A percentile compares a stretch with the other conserved stretches of the same genome.
These are phyloP conservation scores for Nakazawaea populi DNA, from an alignment of 805 yeast genomes.

Conservation along the genomic window DNA sequence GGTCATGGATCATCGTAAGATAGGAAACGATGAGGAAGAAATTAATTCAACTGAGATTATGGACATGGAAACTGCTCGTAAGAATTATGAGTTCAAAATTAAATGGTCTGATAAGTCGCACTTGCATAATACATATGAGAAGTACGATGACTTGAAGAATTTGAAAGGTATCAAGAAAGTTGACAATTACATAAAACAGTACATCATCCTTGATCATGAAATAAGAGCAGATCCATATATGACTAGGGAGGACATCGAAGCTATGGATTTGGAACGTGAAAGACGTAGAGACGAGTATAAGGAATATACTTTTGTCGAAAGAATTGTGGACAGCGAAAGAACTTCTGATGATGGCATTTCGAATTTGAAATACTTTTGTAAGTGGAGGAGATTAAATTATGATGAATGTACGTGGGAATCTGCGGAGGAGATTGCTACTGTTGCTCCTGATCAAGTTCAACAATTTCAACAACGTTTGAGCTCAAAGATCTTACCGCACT, in stretches of 20 bases:
- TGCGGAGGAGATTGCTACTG: constrained; percentile 77
- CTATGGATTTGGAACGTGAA: constrained; percentile 88
- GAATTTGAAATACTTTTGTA: constrained; percentile 75
- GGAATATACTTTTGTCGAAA: constrained; percentile 81
- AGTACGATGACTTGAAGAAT: constrained; percentile 44
- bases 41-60: constrained; percentile 27
- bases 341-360: constrained; percentile 55
- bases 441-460: constrained; percentile 80
- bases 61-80: constrained; percentile 15
- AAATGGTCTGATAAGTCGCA: constrained; percentile 90
- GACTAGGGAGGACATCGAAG: constrained; percentile 87
- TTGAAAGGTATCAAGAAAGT: constrained; percentile 77
- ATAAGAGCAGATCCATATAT: constrained; percentile 75
- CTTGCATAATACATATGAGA: constrained; percentile 93
- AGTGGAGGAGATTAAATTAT: constrained; percentile 90
- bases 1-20: constrained; percentile 50
- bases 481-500: constrained; percentile 78
- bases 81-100: constrained; percentile 47
- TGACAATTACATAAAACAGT: constrained; percentile 84
- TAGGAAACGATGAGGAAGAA: constrained; percentile 26
- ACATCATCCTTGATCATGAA: constrained; percentile 65
- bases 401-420: constrained; percentile 98
- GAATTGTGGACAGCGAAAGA: constrained; percentile 85
- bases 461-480: constrained; percentile 75
- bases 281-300: constrained; percentile 76